A percentile compares a stretch with the other conserved stretches of the same genome.
Evolutionary conservation across 1,139 yeast species (phyloP).

Genomic region (Candida dubliniensis): DNA sequence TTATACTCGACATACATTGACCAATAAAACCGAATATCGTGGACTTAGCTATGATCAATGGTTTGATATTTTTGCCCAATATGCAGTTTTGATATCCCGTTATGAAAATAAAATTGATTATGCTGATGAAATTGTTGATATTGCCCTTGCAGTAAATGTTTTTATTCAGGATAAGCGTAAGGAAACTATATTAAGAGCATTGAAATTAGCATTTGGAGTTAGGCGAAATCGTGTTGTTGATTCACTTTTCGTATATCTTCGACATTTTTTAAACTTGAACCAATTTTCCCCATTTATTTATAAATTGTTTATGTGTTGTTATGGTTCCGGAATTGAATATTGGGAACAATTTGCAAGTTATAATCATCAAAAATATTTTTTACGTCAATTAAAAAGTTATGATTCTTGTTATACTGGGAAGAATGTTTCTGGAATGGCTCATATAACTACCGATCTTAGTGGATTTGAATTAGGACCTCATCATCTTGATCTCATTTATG

Average conservation of each 20-base stretch:
- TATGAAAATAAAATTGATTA: conserved; percentile 61
- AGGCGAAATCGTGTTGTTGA: conserved; percentile 34
- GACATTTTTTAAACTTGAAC: conserved; percentile 62
- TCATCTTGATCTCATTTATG: conserved; percentile 70
- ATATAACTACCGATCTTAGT: conserved; percentile 49
- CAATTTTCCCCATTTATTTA: conserved; percentile 75
- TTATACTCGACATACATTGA: conserved; percentile 37
- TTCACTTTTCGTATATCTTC: conserved; percentile 46
- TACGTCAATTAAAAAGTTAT: conserved; percentile 86
- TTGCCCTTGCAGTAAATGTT: conserved; percentile 75
- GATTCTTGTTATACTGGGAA: conserved; percentile 61
- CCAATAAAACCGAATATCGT: conserved; percentile 58
- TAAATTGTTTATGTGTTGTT: conserved; percentile 66
- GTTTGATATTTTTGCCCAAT: conserved; percentile 82
- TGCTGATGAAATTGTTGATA: conserved; percentile 68
- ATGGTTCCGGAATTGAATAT: conserved; percentile 60
- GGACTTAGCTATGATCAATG: conserved; percentile 78
- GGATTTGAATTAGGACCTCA: conserved; percentile 45
- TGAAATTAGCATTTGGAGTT: conserved; percentile 65
- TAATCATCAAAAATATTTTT: conserved; percentile 83
- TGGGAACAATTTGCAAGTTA: conserved; percentile 67
- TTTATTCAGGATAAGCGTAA: conserved; percentile 61
- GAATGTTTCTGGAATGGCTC: conserved; percentile 76
- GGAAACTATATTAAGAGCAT: conserved; percentile 60
- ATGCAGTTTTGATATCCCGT: conserved; percentile 64